Percentiles rank a stretch among this genome's conserved stretches.
These are phyloP conservation scores for Venturia asperata DNA, from an alignment of 2,329 filamentous ascomycete genomes.

Conservation along the genomic window DNA sequence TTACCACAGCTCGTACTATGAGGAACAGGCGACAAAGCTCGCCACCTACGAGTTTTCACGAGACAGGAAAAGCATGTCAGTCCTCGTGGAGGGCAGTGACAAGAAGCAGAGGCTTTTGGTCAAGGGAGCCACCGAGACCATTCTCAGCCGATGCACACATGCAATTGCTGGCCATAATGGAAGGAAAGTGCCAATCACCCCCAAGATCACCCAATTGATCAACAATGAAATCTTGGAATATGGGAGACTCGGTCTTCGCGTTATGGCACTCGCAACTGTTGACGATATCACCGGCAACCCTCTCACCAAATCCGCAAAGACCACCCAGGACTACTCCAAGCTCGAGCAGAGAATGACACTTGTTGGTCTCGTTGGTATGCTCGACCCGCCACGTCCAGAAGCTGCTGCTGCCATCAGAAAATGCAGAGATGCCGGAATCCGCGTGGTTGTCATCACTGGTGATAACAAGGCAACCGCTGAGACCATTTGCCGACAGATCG, in stretches of 20 bases:
- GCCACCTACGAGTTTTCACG: slow-evolving; percentile 95
- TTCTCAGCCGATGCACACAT: slow-evolving; percentile 86
- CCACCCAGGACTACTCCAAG: slow-evolving; percentile 73
- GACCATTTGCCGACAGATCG: slow-evolving; percentile 95
- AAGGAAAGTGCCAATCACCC: slow-evolving; percentile 65
- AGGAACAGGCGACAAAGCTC: slow-evolving; percentile 64
- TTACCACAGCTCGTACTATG: slow-evolving; percentile 77
- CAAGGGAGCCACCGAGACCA: slow-evolving; percentile 91
- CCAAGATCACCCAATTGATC: slow-evolving; percentile 62
- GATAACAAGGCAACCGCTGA: slow-evolving; percentile 98
- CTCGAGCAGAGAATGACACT: slow-evolving; percentile 93
- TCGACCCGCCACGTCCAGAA: slow-evolving; percentile 91
- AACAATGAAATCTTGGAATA: slow-evolving; percentile 78
- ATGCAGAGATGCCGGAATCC: slow-evolving; percentile 88
- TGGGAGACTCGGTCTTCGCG: slow-evolving; percentile 83
- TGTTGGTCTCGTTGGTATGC: slow-evolving; percentile 88
- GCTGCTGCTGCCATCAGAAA: slow-evolving; percentile 78
- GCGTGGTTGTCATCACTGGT: slow-evolving; percentile 95
- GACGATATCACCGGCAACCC: slow-evolving; percentile 66
- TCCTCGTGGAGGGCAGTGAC: slow-evolving; percentile 55
- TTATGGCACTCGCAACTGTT: slow-evolving; percentile 85
- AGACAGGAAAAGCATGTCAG: slow-evolving; percentile 99
- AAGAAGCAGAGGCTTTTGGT: slow-evolving; percentile 74
- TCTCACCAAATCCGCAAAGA: slow-evolving; percentile 67
- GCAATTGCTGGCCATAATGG: slow-evolving; percentile 70